A percentile compares a stretch with the other conserved stretches of the same genome.
These are phyloP conservation scores for Dalechampia spathulata DNA, from an alignment of 441 rosid genomes.

Conservation along the genomic window DNA sequence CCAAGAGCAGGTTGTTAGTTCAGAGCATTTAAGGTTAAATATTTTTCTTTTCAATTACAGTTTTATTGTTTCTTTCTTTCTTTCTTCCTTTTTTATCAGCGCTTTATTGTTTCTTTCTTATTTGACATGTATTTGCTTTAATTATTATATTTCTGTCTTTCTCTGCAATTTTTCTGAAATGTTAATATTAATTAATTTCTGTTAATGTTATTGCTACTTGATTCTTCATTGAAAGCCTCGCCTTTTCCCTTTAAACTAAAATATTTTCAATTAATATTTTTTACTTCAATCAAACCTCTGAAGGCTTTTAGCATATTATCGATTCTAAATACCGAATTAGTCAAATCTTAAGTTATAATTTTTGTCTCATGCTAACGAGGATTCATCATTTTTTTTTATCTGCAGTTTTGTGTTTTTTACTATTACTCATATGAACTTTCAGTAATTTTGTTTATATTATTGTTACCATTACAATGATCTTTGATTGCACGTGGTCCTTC, in stretches of 20 bases:
- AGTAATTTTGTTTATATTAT: conserved; percentile 7
- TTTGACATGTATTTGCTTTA: too few species aligned
- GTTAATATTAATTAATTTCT: too few species aligned
- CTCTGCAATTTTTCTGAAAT: too few species aligned
- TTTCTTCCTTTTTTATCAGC: too few species aligned
- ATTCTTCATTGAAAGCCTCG: too few species aligned
- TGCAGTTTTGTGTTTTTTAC: not conserved
- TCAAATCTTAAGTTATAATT: conserved; percentile 20
- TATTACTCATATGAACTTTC: conserved; percentile 9
- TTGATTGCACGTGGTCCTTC: conserved; percentile 53
- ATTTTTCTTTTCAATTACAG: too few species aligned
- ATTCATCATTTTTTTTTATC: conserved; percentile 1
- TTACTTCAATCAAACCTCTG: conserved; percentile 1
- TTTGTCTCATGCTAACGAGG: not conserved
- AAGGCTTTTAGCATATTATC: conserved; percentile 2
- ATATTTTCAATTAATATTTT: conserved; percentile 14
- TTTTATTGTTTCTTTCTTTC: too few species aligned
- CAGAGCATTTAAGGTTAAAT: too few species aligned
- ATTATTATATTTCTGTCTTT: too few species aligned
- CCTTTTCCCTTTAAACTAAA: conserved; percentile 20
- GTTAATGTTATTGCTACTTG: too few species aligned
- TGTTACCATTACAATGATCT: conserved; percentile 34
- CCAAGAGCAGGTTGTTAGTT: too few species aligned
- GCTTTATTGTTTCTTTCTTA: too few species aligned
- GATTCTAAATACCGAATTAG: conserved; percentile 22